Evolutionary conservation across 495 filamentous ascomycete genomes (phyloP).

Genomic region (Pyrenopolyporus hunteri): DNA sequence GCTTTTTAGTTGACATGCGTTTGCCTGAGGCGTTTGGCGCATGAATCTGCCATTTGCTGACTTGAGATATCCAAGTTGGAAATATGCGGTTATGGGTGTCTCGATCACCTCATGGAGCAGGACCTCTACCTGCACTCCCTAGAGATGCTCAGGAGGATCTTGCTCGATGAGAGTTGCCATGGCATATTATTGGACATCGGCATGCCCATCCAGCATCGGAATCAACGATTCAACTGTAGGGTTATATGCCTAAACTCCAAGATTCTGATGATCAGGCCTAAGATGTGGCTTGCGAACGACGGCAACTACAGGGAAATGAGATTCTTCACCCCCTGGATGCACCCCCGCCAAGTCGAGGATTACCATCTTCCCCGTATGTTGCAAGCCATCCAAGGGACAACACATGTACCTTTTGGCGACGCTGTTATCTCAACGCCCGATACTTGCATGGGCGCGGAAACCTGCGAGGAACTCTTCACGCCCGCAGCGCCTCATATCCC

Average conservation of each 20-base stretch:
- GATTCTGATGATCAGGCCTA: slow-evolving; percentile 80
- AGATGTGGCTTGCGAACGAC: slow-evolving; percentile 83
- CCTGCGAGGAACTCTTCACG: slow-evolving; percentile 82
- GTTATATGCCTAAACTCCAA: slow-evolving; percentile 70
- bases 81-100: slow-evolving; percentile 69
- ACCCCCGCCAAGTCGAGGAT: slow-evolving; percentile 63
- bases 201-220: slow-evolving; percentile 70
- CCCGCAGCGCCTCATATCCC: slow-evolving; percentile 60
- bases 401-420: slow-evolving; percentile 75
- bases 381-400: slow-evolving; percentile 63
- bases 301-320: slow-evolving; percentile 75
- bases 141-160: slow-evolving; percentile 71
- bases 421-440: slow-evolving; percentile 74
- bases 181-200: slow-evolving; percentile 84
- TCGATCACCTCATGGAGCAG: slow-evolving; percentile 72
- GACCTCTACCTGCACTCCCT: slow-evolving; percentile 71
- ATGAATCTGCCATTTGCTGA: slow-evolving; percentile 1
- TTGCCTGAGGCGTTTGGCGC: too few species aligned
- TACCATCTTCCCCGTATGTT: slow-evolving; percentile 74
- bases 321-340: slow-evolving; percentile 61
- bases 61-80: slow-evolving; percentile 40
- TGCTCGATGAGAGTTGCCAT: slow-evolving; percentile 67
- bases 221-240: slow-evolving; percentile 75
- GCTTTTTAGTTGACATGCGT: neutral
- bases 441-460: slow-evolving; percentile 73